Base-by-base conservation (phyloP, 1,284 basidiomycete species). In the Veloporphyrellus conicus region DNA sequence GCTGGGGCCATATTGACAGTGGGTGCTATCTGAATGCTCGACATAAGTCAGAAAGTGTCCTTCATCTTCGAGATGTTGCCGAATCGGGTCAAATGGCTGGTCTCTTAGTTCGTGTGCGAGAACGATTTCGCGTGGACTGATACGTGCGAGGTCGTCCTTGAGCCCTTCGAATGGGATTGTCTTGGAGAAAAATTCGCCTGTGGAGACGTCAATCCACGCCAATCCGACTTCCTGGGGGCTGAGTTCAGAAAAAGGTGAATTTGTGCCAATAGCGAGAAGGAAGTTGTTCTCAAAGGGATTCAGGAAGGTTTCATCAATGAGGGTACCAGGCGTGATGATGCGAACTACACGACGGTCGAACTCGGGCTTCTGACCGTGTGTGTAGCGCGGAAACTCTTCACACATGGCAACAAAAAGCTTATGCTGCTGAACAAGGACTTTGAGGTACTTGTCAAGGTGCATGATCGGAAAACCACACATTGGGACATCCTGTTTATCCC, bases 141-240 rank as follows among this genome's bases (percentile, higher is more conserved):
- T 86, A 15, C 92, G 81, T 9, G 82, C 81, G n/a, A 96, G 71
- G 55, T 95, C 87, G 63, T 96, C 91, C 50, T 81, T 79, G 18
- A 97, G 69, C 38, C 69, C 71, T 10, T 80, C 77, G 3, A 75
- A 49, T 3, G 73, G 69, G 2, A 79, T 74, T 4, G 68, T 65
- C 57, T 88, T 89, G 1, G 87, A 85, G 66, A 89, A 93, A 67
- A 94, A 92, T 60, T 94, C 90, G 51, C 93, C 93, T 0, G 93
- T 96, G 5, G 93, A 93, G n/a, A 94, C 81, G 63, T 97, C 94
- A 23, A 91, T 91, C 84, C 93, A 96, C 3, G 93, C 91, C 27
- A 96, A 70, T 4, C 87, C 88, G 25, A 54, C 32, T 7, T 60
- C 47, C 32, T 44, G 51, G 33, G 27, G 37, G 45, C 41, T 37